Evolutionary conservation across 225 moss, liverwort and hornwort species (phyloP), one percentile per base, ranked within the genome.

Genomic region (Climacium dendroides): DNA sequence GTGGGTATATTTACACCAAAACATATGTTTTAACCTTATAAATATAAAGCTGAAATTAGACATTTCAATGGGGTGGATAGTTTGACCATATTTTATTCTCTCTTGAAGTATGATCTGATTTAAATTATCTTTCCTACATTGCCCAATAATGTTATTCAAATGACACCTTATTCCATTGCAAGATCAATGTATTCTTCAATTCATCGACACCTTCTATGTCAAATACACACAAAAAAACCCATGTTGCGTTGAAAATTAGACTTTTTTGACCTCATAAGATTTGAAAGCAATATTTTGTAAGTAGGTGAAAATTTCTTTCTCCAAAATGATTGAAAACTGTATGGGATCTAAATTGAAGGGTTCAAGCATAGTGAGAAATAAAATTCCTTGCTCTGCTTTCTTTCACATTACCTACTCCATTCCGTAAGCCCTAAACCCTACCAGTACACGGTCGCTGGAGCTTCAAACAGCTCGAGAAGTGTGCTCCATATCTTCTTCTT

Each of bases 61-160:
- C 64, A 34, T 19, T 0, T 10, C 4, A 25, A 14, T 69, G 6
- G 24, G 2, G 39, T 69, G 1, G 69, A 41, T 1, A 24, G 0
- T 13, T 39, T 39, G 24, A 69, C 24, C 14, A 69, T 69, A 2
- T 39, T 69, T 35, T 13, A 23, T 7, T 24, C 23, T 67, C 35
- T 67, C 5, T 24, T 69, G 1, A 7, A 22, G 2, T 15, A 43
- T 25, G 4, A 16, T 3, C 9, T 15, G 43, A 16, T 26, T 41
- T 16, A 26, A 43, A 26, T 43, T 15, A 28, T 43, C 5, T 26
- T 41, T 43, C 15, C 25, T 43, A 43, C 9, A 71, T 28, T 26
- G 16, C 28, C 5, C 1, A 71, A 71, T 43, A 43, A 26, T 43
- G 9, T 5, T 43, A 43, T 3, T 43, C 16, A 43, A 43, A 71